A percentile compares a stretch with the other conserved stretches of the same genome.
Conservation (phyloP, 1,139 yeast genomes). For the Scheffersomyces titani region DNA sequence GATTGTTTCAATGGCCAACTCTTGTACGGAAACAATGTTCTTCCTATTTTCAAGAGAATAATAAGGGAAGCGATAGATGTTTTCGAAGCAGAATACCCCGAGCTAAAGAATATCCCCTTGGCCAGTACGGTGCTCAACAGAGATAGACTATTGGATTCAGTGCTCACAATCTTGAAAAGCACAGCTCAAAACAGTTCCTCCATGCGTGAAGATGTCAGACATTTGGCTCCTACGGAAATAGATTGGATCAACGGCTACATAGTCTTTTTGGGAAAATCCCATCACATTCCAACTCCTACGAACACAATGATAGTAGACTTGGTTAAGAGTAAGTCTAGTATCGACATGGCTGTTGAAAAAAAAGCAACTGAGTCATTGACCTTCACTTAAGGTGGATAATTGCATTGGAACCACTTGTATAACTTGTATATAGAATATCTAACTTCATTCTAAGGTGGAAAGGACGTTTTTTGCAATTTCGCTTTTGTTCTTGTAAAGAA, state of each 20-base stretch:
- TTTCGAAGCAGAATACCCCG: slow-evolving; percentile 37
- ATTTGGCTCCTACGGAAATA: slow-evolving; percentile 68
- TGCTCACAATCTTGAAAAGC: slow-evolving; percentile 44
- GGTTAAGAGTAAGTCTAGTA: slow-evolving; percentile 44
- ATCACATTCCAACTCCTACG: slow-evolving; percentile 40
- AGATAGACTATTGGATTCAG: slow-evolving; percentile 46
- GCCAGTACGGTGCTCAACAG: slow-evolving; percentile 39
- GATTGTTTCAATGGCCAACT: slow-evolving; percentile 77
- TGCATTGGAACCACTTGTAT: not conserved
- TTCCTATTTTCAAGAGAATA: slow-evolving; percentile 35
- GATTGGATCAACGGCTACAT: slow-evolving; percentile 80
- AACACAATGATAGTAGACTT: slow-evolving; percentile 51
- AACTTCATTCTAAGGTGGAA: not conserved
- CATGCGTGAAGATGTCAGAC: slow-evolving; percentile 80
- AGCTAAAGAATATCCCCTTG: slow-evolving; percentile 32
- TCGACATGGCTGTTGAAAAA: slow-evolving; percentile 33
- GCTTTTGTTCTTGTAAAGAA: slow-evolving; percentile 25
- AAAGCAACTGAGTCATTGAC: slow-evolving; percentile 11
- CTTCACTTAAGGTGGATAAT: not conserved
- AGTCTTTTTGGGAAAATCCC: slow-evolving; percentile 48
- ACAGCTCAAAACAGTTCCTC: slow-evolving; percentile 72
- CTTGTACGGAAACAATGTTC: slow-evolving; percentile 33
- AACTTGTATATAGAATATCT: not conserved
- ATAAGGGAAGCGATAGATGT: slow-evolving; percentile 50
- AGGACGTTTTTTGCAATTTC: slow-evolving; percentile 18